Percentiles rank a stretch among this genome's conserved stretches.
Evolutionary conservation across 306 rosid genomes (phyloP).

Genomic region (Carpinus viminea): DNA sequence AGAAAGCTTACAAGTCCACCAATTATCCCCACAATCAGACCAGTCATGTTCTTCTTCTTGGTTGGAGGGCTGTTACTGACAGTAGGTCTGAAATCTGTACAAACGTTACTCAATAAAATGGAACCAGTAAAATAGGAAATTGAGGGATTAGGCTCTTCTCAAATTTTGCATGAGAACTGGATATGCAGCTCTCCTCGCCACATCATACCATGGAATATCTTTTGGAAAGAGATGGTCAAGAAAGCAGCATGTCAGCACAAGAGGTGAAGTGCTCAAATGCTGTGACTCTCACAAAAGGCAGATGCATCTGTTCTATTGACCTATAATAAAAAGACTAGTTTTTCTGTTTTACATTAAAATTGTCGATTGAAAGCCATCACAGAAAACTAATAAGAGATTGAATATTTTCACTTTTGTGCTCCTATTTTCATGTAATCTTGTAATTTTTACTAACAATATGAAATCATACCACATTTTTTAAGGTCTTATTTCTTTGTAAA

Average conservation of each 20-base stretch:
- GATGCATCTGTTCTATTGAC: background rate
- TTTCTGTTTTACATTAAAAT: background rate
- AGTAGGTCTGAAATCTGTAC: conserved; percentile 62
- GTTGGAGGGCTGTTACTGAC: conserved; percentile 61
- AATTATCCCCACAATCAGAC: conserved; percentile 60
- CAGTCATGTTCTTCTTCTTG: conserved; percentile 44
- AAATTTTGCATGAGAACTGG: background rate
- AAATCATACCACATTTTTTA: background rate
- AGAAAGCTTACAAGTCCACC: conserved; percentile 59
- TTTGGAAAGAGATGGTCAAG: background rate
- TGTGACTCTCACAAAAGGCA: background rate
- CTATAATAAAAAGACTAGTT: background rate
- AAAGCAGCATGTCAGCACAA: background rate
- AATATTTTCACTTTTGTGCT: background rate
- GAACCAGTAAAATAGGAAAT: background rate
- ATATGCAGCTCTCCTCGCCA: background rate
- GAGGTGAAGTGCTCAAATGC: background rate
- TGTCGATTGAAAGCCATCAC: background rate
- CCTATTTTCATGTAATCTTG: background rate
- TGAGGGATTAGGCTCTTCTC: background rate
- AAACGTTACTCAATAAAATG: conserved; percentile 22
- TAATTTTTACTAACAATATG: background rate
- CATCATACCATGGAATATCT: background rate
- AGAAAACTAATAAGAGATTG: background rate
- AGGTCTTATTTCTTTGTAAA: background rate